Evolutionary conservation across 305 asterid genomes (phyloP).

Genomic region (Fraxinus paxiana): DNA sequence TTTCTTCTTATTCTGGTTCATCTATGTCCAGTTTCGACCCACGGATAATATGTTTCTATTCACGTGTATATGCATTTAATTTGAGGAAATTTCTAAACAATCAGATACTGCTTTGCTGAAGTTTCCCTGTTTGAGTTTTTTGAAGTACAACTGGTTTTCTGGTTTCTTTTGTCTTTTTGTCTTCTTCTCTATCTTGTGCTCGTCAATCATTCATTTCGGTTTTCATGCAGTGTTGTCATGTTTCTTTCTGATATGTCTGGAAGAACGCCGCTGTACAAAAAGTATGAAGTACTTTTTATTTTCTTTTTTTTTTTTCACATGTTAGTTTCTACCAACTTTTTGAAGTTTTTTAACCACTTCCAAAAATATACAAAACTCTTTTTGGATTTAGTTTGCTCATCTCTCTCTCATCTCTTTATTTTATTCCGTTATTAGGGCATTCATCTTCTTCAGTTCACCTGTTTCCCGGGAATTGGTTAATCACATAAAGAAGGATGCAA

Average conservation of each 20-base stretch:
- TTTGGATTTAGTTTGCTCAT: conserved; percentile 12
- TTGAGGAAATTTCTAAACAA: neutral
- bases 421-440: conserved; percentile 58
- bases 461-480: conserved; percentile 76
- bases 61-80: neutral
- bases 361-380: neutral
- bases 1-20: neutral
- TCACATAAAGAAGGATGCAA: conserved; percentile 74
- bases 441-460: conserved; percentile 93
- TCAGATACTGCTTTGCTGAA: neutral
- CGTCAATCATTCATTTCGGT: conserved; percentile 29
- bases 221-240: conserved; percentile 70
- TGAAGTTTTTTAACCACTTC: neutral
- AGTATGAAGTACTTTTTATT: conserved; percentile 47
- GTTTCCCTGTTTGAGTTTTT: conserved; percentile 10
- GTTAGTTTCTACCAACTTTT: conserved; percentile 6
- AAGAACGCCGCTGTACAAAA: conserved; percentile 80
- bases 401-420: conserved; percentile 20
- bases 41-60: neutral
- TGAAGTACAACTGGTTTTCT: neutral
- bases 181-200: conserved; percentile 13
- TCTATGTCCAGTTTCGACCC: neutral
- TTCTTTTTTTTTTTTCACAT: neutral
- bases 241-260: conserved; percentile 97
- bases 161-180: neutral